These are phyloP conservation scores for Eleusine coracana DNA, from an alignment of 176 grass and related monocot species.

Conservation along the genomic window DNA sequence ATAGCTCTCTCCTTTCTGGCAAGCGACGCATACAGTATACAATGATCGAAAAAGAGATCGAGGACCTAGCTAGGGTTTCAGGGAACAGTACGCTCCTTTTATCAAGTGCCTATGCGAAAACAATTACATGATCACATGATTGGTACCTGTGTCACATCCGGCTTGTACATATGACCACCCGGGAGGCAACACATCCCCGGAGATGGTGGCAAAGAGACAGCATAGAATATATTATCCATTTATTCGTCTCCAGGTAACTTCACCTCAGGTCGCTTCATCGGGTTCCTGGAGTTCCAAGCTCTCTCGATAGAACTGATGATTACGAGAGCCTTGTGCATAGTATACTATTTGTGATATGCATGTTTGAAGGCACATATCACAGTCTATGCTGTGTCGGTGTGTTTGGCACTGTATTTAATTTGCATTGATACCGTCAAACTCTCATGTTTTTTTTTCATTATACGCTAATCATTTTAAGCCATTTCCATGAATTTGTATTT, in stretches of 20 bases:
- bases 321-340: not conserved
- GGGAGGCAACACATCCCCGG: slow-evolving; percentile 62
- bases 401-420: too few species aligned
- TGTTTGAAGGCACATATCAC: not conserved
- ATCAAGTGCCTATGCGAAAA: slow-evolving; percentile 47
- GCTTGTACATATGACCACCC: slow-evolving; percentile 50
- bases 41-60: slow-evolving; percentile 33
- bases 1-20: slow-evolving; percentile 19
- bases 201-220: slow-evolving; percentile 73
- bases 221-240: slow-evolving; percentile 54
- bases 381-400: not conserved
- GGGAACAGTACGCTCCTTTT: slow-evolving; percentile 43
- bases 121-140: slow-evolving; percentile 54
- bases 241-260: slow-evolving; percentile 45
- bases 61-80: slow-evolving; percentile 32
- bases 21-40: slow-evolving; percentile 24
- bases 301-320: not conserved
- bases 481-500: too few species aligned
- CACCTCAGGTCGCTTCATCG: slow-evolving; percentile 12
- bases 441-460: too few species aligned
- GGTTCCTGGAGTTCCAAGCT: slow-evolving; percentile 22
- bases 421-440: too few species aligned
- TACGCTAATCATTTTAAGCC: too few species aligned
- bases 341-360: not conserved
- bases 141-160: slow-evolving; percentile 56